phyloP scores from a whole-genome alignment of 345 rosid species.

The Aegle marmelos region DNA sequence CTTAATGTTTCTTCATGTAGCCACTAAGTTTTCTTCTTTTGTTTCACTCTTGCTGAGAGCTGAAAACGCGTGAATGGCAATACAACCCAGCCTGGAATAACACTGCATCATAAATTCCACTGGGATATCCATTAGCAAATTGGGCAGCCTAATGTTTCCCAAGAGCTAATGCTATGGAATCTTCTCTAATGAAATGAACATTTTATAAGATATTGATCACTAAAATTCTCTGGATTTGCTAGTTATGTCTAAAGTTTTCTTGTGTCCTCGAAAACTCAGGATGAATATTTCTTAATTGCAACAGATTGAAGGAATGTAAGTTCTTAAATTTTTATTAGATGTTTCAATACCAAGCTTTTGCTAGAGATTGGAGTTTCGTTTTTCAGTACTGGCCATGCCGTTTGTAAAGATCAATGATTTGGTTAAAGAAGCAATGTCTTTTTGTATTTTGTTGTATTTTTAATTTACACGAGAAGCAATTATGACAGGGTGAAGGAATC shows the following conservation, averaged over 20 bases:
- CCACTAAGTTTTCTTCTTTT: neutral
- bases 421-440: neutral
- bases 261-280: no score
- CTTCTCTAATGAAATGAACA: neutral
- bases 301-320: neutral
- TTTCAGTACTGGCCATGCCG: neutral
- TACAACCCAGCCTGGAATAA: no score
- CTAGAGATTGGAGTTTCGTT: neutral
- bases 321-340: neutral
- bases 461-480: conserved; percentile 10
- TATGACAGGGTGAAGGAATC: conserved; percentile 64
- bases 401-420: conserved; percentile 1
- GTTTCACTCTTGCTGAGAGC: neutral
- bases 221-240: neutral
- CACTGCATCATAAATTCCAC: neutral
- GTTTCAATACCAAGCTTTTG: neutral
- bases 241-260: neutral
- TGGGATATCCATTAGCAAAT: neutral
- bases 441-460: neutral
- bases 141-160: neutral
- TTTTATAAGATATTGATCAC: neutral
- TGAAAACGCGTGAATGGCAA: no score
- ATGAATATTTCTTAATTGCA: neutral
- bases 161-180: neutral
- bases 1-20: neutral